phyloP scores from a whole-genome alignment of 305 asterid species.

The Fraxinus dipetala region DNA sequence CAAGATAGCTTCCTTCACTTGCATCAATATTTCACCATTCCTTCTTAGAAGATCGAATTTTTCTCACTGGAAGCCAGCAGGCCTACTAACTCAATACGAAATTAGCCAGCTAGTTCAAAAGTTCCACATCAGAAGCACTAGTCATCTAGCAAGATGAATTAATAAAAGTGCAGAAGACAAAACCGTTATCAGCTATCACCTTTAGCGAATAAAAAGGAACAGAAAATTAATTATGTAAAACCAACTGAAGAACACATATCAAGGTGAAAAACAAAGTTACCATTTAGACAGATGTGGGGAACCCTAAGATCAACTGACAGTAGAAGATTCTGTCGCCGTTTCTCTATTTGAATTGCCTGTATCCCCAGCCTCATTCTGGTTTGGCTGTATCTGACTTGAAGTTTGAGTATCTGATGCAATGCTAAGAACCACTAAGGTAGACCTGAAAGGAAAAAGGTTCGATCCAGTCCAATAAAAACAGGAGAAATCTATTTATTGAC shows the following conservation, averaged over 20 bases:
- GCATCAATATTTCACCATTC: neutral
- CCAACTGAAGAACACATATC: neutral
- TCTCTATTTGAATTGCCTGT: slow-evolving; percentile 51
- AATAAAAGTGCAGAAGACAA: neutral
- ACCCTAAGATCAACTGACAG: slow-evolving; percentile 35
- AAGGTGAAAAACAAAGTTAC: neutral
- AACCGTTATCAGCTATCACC: neutral
- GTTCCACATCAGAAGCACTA: neutral
- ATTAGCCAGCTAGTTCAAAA: neutral
- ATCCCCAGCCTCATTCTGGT: slow-evolving; percentile 48
- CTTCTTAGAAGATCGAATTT: neutral
- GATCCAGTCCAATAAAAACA: slow-evolving; percentile 12
- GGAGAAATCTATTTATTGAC: neutral
- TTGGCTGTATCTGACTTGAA: slow-evolving; percentile 30
- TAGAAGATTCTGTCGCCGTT: slow-evolving; percentile 47
- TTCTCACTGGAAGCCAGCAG: neutral
- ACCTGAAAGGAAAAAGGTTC: slow-evolving; percentile 38
- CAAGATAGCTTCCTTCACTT: neutral
- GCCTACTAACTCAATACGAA: neutral
- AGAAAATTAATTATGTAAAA: neutral
- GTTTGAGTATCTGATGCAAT: slow-evolving; percentile 60
- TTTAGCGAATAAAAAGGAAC: neutral
- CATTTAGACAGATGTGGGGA: neutral
- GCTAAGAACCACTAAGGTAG: slow-evolving; percentile 73
- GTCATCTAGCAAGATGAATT: slow-evolving; percentile 9